Evolutionary conservation across 2,329 filamentous ascomycete genomes (phyloP), one percentile per base, ranked within the genome.

Genomic region (Teratosphaeria epicoccoides): DNA sequence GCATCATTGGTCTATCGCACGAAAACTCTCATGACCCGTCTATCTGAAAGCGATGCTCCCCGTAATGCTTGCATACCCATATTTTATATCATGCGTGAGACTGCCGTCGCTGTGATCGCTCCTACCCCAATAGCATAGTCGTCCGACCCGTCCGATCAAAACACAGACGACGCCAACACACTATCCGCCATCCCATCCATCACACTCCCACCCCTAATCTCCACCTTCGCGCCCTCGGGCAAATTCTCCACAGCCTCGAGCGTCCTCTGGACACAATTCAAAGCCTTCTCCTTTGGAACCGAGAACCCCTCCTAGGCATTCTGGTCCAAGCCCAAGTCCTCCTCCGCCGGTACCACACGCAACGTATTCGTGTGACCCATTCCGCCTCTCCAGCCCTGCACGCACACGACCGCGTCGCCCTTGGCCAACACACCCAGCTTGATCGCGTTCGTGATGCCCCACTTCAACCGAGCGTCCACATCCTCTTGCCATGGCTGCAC

Each of bases 401-500:
- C 87, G 61, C 89, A 88, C 56, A 93, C 81, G 51, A 93, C 82
- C 26, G 82, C 80, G 66, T 89, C 87, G 59, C 83, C 85, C 67
- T 81, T 75, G 67, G 75, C 78, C 57, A 94, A 75, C 47, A 90
- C 80, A 62, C 83, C 82, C 57, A 98, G 85, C 73, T 85, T 82
- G 66, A 95, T 81, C 63, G 88, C 93, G 69, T 89, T 82, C 69
- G 80, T 76, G 70, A 98, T 88, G 70, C 88, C 93, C 90, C 91
- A 98, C 80, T 91, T 95, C 73, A 98, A 88, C 68, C 93, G 88
- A 70, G 84, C 83, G 75, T 98, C 93, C 63, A 98, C 93, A 73
- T 98, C 91, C 78, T 97, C 89, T 77, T 98, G 93, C 93, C 93
- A 98, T 75, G 94, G 90, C 66, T 85, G 82, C 72, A 85, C 81